Evolutionary conservation across 495 filamentous ascomycete genomes (phyloP).

Genomic region (Daldinia concentrica): DNA sequence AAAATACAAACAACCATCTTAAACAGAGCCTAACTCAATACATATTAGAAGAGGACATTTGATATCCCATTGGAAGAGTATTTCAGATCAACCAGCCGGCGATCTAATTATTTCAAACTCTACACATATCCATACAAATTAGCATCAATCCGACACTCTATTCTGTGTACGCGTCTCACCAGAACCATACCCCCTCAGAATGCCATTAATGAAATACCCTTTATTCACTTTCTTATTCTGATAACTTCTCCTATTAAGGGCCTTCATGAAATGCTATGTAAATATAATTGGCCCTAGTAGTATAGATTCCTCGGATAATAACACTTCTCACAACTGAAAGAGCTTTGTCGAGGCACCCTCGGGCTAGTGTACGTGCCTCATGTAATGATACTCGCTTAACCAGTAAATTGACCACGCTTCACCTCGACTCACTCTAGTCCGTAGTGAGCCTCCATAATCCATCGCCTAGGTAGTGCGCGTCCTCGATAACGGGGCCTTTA

Average conservation of each 20-base stretch:
- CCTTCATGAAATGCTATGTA: background rate
- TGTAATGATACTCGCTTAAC: background rate
- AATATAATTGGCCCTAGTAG: background rate
- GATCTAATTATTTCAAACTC: no score
- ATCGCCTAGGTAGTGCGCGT: conserved; percentile 92
- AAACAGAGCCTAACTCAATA: background rate
- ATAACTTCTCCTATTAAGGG: background rate
- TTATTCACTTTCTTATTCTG: background rate
- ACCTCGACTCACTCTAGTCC: conserved; percentile 59
- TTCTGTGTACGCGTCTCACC: no score
- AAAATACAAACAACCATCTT: background rate
- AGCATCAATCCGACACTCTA: no score
- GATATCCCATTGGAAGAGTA: no score
- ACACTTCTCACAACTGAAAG: background rate
- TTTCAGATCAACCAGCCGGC: no score
- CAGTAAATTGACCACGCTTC: background rate
- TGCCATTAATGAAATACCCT: background rate
- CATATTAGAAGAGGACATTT: no score
- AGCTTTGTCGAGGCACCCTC: background rate
- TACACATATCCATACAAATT: no score
- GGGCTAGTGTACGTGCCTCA: background rate
- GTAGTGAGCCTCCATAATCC: conserved; percentile 85
- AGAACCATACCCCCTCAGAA: no score
- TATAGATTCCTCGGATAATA: background rate
- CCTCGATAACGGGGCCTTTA: conserved; percentile 92